phyloP scores from a whole-genome alignment of 2,329 filamentous ascomycete genomes.

The Aureobasidium sp. region DNA sequence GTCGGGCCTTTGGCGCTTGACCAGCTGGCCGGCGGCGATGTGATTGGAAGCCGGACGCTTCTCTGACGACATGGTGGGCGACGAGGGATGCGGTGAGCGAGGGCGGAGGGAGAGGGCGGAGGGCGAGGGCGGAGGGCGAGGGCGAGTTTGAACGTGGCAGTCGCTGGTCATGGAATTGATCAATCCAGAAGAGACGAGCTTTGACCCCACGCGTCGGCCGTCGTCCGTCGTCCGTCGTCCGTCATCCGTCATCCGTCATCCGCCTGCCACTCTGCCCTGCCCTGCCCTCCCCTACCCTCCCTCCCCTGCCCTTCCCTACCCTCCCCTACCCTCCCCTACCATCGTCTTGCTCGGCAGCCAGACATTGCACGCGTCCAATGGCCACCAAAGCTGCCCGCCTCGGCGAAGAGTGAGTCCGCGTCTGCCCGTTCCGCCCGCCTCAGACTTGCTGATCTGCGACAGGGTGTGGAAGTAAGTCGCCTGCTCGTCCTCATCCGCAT shows the following conservation, averaged over 20 bases:
- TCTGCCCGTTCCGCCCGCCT: neutral
- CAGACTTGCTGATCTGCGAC: constrained; percentile 29
- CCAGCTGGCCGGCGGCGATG: constrained; percentile 69
- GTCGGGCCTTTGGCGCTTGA: constrained; percentile 81
- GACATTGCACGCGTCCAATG: constrained; percentile 27
- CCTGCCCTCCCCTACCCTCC: no score
- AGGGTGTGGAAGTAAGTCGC: constrained; percentile 86
- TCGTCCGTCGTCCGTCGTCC: no score
- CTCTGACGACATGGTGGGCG: constrained; percentile 40
- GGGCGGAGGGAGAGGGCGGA: neutral
- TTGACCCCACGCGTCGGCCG: neutral
- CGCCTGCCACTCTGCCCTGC: no score
- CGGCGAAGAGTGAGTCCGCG: constrained; percentile 63
- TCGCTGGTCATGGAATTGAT: no score
- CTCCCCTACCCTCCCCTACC: neutral
- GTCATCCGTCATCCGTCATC: no score
- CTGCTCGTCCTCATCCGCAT: neutral
- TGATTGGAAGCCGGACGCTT: constrained; percentile 86
- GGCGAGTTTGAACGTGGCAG: neutral
- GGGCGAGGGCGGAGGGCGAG: neutral
- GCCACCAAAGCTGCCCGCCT: constrained; percentile 60
- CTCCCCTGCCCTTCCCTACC: neutral
- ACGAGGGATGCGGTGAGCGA: neutral
- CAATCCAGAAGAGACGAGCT: neutral
- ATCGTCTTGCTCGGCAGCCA: neutral